These are phyloP conservation scores for Metschnikowia sp. DNA, from an alignment of 805 yeast species.

Conservation along the genomic window DNA sequence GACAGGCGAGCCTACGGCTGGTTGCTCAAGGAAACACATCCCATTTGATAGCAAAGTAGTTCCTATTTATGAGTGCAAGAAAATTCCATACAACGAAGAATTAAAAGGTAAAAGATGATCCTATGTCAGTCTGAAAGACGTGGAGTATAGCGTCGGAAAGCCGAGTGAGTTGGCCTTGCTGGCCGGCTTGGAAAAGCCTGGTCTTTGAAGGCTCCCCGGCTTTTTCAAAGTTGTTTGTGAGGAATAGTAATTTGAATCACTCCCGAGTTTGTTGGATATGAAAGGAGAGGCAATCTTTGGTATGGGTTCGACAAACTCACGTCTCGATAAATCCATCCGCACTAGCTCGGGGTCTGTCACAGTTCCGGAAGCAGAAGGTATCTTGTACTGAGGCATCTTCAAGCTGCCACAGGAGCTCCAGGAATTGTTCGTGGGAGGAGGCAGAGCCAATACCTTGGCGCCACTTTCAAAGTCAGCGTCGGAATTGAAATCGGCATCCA, in stretches of 20 bases:
- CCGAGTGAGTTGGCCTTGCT: conserved; percentile 10
- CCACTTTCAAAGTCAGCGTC: not conserved
- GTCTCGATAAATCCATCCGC: conserved; percentile 1
- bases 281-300: conserved; percentile 15
- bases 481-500: not conserved
- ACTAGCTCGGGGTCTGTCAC: conserved; percentile 3
- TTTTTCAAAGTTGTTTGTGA: conserved; percentile 9
- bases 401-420: conserved; percentile 4
- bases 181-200: conserved; percentile 9
- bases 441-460: not conserved
- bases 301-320: conserved; percentile 3
- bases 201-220: conserved; percentile 16
- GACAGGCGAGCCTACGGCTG: conserved; percentile 64
- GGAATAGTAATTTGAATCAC: not conserved
- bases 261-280: conserved; percentile 16
- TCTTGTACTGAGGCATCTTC: conserved; percentile 18
- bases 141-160: conserved; percentile 18
- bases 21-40: conserved; percentile 64
- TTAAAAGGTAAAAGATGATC: not conserved
- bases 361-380: conserved; percentile 2
- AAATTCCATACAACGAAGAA: not conserved
- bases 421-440: not conserved
- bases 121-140: conserved; percentile 13
- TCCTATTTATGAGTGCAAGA: no score
- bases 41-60: conserved; percentile 10